Percentiles rank a stretch among this genome's conserved stretches.
Evolutionary conservation across 352 stramenopile genomes (phyloP).

Genomic region (Phytophthora tentaculata): DNA sequence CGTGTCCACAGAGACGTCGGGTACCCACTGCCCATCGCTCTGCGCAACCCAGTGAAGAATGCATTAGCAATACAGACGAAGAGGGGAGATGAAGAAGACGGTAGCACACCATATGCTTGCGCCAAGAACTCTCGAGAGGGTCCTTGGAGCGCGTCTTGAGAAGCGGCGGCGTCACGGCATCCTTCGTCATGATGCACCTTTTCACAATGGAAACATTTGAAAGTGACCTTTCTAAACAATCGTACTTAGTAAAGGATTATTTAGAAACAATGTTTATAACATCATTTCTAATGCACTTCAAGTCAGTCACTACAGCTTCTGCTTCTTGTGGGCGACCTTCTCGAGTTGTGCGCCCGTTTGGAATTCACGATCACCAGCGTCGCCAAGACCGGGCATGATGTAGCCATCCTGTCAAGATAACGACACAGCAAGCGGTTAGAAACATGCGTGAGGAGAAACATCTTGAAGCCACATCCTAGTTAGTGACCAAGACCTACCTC

Average conservation of each 20-base stretch:
- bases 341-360: slow-evolving; percentile 69
- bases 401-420: slow-evolving; percentile 65
- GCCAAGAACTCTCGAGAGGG: slow-evolving; percentile 87
- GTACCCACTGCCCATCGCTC: slow-evolving; percentile 87
- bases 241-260: not conserved
- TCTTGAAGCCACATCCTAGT: slow-evolving; percentile 33
- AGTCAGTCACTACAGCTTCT: slow-evolving; percentile 48
- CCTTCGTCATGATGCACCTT: slow-evolving; percentile 29
- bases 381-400: slow-evolving; percentile 82
- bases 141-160: slow-evolving; percentile 83
- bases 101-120: slow-evolving; percentile 75
- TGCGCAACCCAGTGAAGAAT: slow-evolving; percentile 22
- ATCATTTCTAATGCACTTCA: slow-evolving; percentile 17
- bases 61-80: slow-evolving; percentile 6
- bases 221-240: not conserved
- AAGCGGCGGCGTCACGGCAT: slow-evolving; percentile 49
- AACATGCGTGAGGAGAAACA: slow-evolving; percentile 24
- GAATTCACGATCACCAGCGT: slow-evolving; percentile 87
- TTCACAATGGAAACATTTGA: slow-evolving; percentile 13
- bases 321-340: slow-evolving; percentile 54
- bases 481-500: slow-evolving; percentile 50
- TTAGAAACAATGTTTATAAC: not conserved
- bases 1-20: slow-evolving; percentile 73
- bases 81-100: not conserved
- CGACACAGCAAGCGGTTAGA: slow-evolving; percentile 25